phyloP scores from a whole-genome alignment of 2,329 filamentous ascomycete species.

The Talaromyces sp. region DNA sequence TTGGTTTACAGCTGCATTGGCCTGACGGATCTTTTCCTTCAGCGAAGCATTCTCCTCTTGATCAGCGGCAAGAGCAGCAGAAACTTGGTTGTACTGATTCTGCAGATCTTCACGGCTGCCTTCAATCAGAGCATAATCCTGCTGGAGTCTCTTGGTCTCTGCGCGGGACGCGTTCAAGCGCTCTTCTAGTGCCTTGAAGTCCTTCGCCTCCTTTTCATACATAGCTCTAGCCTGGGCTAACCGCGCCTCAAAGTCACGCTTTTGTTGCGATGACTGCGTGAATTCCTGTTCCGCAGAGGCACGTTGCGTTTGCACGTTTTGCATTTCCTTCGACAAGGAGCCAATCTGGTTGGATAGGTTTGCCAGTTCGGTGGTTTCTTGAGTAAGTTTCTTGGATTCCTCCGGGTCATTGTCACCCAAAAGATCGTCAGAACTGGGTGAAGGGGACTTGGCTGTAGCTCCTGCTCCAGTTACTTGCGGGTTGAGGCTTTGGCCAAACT shows the following conservation, averaged over 20 bases:
- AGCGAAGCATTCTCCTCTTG: constrained; percentile 80
- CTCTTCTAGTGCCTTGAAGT: constrained; percentile 78
- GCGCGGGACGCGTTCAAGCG: constrained; percentile 68
- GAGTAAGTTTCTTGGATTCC: constrained; percentile 78
- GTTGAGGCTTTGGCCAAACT: constrained; percentile 79
- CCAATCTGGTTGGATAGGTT: constrained; percentile 95
- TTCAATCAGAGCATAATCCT: constrained; percentile 77
- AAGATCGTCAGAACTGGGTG: constrained; percentile 67
- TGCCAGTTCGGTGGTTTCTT: constrained; percentile 85
- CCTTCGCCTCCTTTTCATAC: constrained; percentile 89
- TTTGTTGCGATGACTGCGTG: constrained; percentile 74
- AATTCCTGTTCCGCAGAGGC: constrained; percentile 73
- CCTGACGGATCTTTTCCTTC: constrained; percentile 78
- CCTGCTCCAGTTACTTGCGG: constrained; percentile 68
- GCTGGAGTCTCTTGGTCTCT: constrained; percentile 77
- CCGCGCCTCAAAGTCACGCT: constrained; percentile 86
- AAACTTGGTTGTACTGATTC: constrained; percentile 71
- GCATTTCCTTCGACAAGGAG: constrained; percentile 86
- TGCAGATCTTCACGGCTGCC: constrained; percentile 75
- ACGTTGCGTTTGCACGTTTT: constrained; percentile 81
- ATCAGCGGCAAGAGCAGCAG: constrained; percentile 71
- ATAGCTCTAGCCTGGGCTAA: constrained; percentile 77
- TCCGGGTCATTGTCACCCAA: constrained; percentile 87
- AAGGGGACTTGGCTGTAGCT: constrained; percentile 31
- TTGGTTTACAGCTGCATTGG: constrained; percentile 76